Evolutionary conservation across 805 yeast species (phyloP).

Genomic region (Diddensiella caesifluorescens): DNA sequence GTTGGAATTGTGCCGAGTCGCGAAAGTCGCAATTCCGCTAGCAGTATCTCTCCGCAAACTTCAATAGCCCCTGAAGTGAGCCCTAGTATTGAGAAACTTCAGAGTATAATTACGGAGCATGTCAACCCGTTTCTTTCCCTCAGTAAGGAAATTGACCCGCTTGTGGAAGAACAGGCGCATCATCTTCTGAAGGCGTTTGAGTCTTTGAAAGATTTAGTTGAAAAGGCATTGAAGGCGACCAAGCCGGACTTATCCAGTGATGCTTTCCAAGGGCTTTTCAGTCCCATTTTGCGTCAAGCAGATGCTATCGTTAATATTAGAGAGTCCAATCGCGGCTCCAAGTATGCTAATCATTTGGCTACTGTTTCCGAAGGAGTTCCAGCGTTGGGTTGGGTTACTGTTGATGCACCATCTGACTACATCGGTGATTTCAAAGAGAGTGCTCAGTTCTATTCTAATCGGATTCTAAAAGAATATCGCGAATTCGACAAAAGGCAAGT

Average conservation of each 20-base stretch:
- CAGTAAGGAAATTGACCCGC: conserved; percentile 51
- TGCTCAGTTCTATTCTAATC: conserved; percentile 90
- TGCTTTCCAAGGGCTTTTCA: conserved; percentile 48
- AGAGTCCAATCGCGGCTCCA: conserved; percentile 68
- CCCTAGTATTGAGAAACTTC: conserved; percentile 39
- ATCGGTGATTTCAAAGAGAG: conserved; percentile 84
- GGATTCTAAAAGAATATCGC: conserved; percentile 78
- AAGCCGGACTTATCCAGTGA: conserved; percentile 60
- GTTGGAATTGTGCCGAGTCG: conserved; percentile 9
- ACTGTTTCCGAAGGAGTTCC: conserved; percentile 87
- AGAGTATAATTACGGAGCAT: conserved; percentile 44
- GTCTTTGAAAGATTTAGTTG: conserved; percentile 54
- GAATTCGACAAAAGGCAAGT: conserved; percentile 63
- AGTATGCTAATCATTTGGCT: conserved; percentile 63
- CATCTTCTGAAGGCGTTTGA: conserved; percentile 44
- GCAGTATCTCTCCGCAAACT: conserved; percentile 9
- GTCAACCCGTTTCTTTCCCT: conserved; percentile 55
- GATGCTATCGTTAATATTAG: conserved; percentile 56
- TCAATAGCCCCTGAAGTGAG: conserved; percentile 24
- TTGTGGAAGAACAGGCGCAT: conserved; percentile 46
- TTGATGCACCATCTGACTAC: conserved; percentile 65
- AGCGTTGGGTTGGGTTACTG: conserved; percentile 84
- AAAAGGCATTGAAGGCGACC: conserved; percentile 52
- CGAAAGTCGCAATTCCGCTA: conserved; percentile 15
- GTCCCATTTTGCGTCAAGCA: conserved; percentile 63